These are phyloP conservation scores for Trametes pubescens DNA, from an alignment of 1,284 basidiomycete species.

Conservation along the genomic window DNA sequence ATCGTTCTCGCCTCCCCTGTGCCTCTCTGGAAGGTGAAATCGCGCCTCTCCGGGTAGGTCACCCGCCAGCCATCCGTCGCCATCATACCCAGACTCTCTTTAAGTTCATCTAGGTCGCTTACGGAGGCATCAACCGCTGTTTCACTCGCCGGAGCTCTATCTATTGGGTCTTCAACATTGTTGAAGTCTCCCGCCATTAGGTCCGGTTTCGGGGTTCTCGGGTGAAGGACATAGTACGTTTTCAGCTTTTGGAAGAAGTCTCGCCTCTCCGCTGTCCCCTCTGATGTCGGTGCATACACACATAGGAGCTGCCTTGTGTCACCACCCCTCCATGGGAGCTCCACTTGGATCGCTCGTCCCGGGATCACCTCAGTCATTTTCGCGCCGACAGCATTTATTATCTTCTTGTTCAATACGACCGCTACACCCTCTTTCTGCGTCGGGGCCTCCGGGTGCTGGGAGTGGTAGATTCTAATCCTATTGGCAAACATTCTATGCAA, in stretches of 20 bases:
- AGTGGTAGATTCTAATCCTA: conserved; percentile 2
- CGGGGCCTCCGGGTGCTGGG: neutral
- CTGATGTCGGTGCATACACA: conserved; percentile 47
- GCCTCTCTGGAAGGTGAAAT: conserved; percentile 39
- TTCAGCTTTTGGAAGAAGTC: conserved; percentile 43
- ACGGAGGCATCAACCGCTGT: conserved; percentile 28
- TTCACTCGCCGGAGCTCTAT: conserved; percentile 23
- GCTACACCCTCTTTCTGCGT: conserved; percentile 15
- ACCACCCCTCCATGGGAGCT: conserved; percentile 27
- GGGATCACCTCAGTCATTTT: neutral
- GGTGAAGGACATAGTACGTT: conserved; percentile 15
- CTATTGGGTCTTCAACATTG: conserved; percentile 48
- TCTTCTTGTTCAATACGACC: conserved; percentile 3
- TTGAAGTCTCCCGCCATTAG: no score
- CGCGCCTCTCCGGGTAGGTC: conserved; percentile 36
- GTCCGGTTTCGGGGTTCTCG: conserved; percentile 36
- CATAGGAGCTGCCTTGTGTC: conserved; percentile 37
- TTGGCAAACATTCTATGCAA: conserved; percentile 3
- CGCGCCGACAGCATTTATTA: neutral
- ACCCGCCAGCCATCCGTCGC: conserved; percentile 48
- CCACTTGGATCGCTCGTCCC: conserved; percentile 2
- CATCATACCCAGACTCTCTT: conserved; percentile 11
- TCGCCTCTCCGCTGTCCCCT: conserved; percentile 36
- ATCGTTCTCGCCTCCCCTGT: conserved; percentile 18
- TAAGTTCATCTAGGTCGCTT: conserved; percentile 6